Evolutionary conservation across 352 stramenopile genomes (phyloP), one percentile per base, ranked within the genome.

Genomic region (Phytopythium vexans): DNA sequence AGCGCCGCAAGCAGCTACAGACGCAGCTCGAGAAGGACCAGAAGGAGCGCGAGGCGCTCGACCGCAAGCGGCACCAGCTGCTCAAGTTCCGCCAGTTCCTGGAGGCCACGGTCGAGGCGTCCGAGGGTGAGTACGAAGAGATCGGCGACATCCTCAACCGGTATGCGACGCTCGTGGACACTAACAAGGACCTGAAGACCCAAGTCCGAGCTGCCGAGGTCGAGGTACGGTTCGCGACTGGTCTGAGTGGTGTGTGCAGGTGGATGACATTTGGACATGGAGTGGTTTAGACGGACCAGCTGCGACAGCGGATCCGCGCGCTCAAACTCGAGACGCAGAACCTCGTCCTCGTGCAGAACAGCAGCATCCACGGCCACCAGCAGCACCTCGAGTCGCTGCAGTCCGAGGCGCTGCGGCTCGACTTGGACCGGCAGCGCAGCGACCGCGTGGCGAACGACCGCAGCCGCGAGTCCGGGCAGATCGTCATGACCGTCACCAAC

Each of bases 401-500:
- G 21, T 79, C 74, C 12, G 80, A 94, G 52, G 74, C 82, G 31
- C 54, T 90, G 39, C 86, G 91, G 39, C 65, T 92, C n/a, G 85
- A 96, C 54, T 64, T 92, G 10, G 87, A 94, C 48, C 75, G 79
- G 3, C 73, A 95, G 57, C 70, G 82, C 44, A 85, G 79, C 46
- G 71, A 94, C 43, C 72, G 84, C 52, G 60, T 87, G 47, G 82
- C 74, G 10, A 95, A 96, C 56, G 83, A 95, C 55, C 74, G 83
- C 47, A 92, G 72, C 41, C 77, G 85, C 27, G 86, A 97, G 64
- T 93, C 78, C 5, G 87, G 86, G 0, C 87, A 97, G 66, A 94
- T 97, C 60, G 73, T 96, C 50, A 77, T 96, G 60, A 91, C 87
- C 9, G 84, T 97, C 44, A 89, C 77, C n/a, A 97, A 97, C 55